Evolutionary conservation across 2,329 filamentous ascomycete species (phyloP).

Genomic region (Hymenoscyphus linearis): DNA sequence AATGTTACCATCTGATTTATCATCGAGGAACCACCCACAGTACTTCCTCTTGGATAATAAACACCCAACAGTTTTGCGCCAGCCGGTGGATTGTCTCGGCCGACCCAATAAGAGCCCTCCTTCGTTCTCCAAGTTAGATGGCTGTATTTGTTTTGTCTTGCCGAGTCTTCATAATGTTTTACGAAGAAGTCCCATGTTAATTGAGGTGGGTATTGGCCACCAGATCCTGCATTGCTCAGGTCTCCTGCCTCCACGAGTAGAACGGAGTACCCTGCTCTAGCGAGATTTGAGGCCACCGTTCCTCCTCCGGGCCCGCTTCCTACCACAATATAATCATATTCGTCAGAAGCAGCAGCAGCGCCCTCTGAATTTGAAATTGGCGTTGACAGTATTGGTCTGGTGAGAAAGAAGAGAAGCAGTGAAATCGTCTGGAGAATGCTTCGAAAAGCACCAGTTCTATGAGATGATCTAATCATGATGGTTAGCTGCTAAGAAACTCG

Average conservation of each 20-base stretch:
- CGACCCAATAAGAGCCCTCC: constrained; percentile 23
- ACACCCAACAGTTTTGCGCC: constrained; percentile 33
- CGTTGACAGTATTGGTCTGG: background rate
- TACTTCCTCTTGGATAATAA: constrained; percentile 36
- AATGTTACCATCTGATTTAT: constrained; percentile 36
- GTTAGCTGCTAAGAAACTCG: background rate
- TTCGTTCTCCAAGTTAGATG: constrained; percentile 34
- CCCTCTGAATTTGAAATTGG: background rate
- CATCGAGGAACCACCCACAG: constrained; percentile 35
- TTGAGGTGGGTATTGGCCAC: constrained; percentile 40
- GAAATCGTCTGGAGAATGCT: background rate
- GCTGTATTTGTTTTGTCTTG: constrained; percentile 14
- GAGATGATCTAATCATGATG: background rate
- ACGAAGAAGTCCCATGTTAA: constrained; percentile 46
- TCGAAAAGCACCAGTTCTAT: background rate
- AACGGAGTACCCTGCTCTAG: constrained; percentile 45
- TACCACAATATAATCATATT: constrained; percentile 50
- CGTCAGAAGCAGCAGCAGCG: background rate
- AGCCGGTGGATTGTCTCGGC: constrained; percentile 27
- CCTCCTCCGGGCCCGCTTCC: constrained; percentile 49
- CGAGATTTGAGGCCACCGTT: constrained; percentile 45
- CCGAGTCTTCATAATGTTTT: constrained; percentile 17
- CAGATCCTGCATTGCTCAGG: constrained; percentile 44
- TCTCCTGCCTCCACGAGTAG: constrained; percentile 50
- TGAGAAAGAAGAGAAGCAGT: background rate